Evolutionary conservation across 352 stramenopile species (phyloP), one percentile per base, ranked within the genome.

Genomic region (Globisporangium acanthophoron): DNA sequence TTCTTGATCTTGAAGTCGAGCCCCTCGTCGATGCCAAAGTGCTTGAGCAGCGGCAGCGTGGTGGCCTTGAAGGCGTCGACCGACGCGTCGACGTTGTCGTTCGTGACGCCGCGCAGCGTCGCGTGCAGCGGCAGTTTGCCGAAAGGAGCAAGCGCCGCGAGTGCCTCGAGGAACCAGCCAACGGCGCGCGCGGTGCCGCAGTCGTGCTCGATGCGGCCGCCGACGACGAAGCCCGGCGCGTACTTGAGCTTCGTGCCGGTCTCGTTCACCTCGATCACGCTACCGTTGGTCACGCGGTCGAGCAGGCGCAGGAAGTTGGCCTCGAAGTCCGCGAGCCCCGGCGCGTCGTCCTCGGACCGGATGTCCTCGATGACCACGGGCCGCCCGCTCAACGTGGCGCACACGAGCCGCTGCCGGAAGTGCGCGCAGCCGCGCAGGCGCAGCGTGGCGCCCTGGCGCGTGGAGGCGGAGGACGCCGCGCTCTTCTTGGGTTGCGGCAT

Each of bases 191-290:
- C 84, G 11, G 62, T 84, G 61, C 88, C 88, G 67, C 97, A 99
- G 71, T 98, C 90, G 75, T 99, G 97, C 56, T 97, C 80, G 47
- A 99, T 76, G 18, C 89, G 81, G 33, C 97, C 97, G 21, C 97
- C 97, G 27, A 97, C 78, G 47, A 99, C 83, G 55, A 99, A 94
- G 13, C 97, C 97, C 0, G 97, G 97, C 60, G 88, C 87, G 71
- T 99, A 99, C 66, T 92, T 85, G 48, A 99, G 84, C 69, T 97
- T 96, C 29, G 97, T 99, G 59, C 97, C 97, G 1, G 97, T 99
- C 62, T 98, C 94, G 69, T 99, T 99, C 80, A 99, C 99, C 78
- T 99, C 97, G 54, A 99, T 92, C 59, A 97, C 87, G 52, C 85
- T 98, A 45, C 97, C 97, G 71, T 98, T 99, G 11, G 97, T 99